phyloP scores from a whole-genome alignment of 202 grass and related monocot genomes.

The Schoenoplectus tabernaemontani region DNA sequence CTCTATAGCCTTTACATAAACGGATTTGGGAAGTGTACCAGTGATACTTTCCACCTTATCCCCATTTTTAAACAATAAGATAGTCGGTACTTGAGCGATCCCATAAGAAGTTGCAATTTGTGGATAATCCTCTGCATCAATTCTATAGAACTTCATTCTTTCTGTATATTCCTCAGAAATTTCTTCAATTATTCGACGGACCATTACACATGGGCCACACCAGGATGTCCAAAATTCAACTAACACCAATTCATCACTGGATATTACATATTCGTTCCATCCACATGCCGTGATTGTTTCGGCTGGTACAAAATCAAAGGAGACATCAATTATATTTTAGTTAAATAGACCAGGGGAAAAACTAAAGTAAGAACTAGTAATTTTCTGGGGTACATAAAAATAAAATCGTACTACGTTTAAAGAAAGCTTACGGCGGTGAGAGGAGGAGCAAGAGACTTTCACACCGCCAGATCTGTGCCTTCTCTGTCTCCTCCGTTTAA shows the following conservation, averaged over 20 bases:
- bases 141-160: constrained; percentile 62
- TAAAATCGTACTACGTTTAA: background rate
- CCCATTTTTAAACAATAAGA: constrained; percentile 86
- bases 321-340: constrained; percentile 12
- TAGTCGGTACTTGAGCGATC: constrained; percentile 62
- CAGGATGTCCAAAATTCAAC: constrained; percentile 91
- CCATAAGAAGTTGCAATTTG: constrained; percentile 47
- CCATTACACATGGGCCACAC: constrained; percentile 85
- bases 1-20: constrained; percentile 82
- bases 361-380: background rate
- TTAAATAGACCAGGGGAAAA: background rate
- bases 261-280: constrained; percentile 72
- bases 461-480: background rate
- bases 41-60: constrained; percentile 68
- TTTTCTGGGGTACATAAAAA: background rate
- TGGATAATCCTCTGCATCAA: constrained; percentile 72
- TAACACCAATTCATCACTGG: constrained; percentile 70
- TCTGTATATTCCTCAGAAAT: constrained; percentile 67
- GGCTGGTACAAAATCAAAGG: constrained; percentile 42
- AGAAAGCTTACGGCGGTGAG: constrained; percentile 9
- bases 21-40: constrained; percentile 73
- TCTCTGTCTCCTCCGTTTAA: constrained; percentile 4
- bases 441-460: background rate
- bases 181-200: constrained; percentile 55
- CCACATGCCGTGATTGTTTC: constrained; percentile 59